phyloP scores from a whole-genome alignment of 108 stramenopile genomes.

The Fistulifera pelliculosa region DNA sequence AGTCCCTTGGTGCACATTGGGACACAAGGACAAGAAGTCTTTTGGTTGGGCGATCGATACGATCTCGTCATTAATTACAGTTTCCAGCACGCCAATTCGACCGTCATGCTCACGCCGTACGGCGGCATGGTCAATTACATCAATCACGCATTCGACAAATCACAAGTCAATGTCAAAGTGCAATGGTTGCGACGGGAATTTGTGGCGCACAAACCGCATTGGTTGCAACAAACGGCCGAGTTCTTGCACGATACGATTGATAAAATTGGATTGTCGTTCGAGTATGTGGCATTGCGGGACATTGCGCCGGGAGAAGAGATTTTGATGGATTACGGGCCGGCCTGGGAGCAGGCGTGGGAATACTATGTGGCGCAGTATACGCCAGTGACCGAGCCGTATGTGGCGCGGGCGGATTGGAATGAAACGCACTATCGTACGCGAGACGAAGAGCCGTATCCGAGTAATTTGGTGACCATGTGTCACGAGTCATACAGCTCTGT shows the following conservation, averaged over 20 bases:
- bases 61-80: constrained; percentile 75
- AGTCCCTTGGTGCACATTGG: constrained; percentile 58
- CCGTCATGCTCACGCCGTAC: constrained; percentile 68
- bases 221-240: constrained; percentile 46
- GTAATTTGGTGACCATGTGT: constrained; percentile 29
- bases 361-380: constrained; percentile 24
- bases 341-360: constrained; percentile 33
- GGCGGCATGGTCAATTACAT: constrained; percentile 73
- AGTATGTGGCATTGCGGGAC: constrained; percentile 48
- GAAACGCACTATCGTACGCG: constrained; percentile 18
- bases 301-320: constrained; percentile 50
- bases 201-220: constrained; percentile 63
- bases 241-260: constrained; percentile 23
- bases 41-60: constrained; percentile 1
- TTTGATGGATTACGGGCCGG: constrained; percentile 20
- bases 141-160: constrained; percentile 54
- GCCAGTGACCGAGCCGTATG: constrained; percentile 38
- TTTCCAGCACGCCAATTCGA: constrained; percentile 69
- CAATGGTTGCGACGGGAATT: constrained; percentile 56
- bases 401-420: constrained; percentile 34
- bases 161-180: constrained; percentile 48
- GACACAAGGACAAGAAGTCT: constrained; percentile 14
- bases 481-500: constrained; percentile 12
- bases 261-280: constrained; percentile 44
- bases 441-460: constrained; percentile 41